These are phyloP conservation scores for Emericellopsis cladophorae DNA, from an alignment of 2,329 filamentous ascomycete species.

Conservation along the genomic window DNA sequence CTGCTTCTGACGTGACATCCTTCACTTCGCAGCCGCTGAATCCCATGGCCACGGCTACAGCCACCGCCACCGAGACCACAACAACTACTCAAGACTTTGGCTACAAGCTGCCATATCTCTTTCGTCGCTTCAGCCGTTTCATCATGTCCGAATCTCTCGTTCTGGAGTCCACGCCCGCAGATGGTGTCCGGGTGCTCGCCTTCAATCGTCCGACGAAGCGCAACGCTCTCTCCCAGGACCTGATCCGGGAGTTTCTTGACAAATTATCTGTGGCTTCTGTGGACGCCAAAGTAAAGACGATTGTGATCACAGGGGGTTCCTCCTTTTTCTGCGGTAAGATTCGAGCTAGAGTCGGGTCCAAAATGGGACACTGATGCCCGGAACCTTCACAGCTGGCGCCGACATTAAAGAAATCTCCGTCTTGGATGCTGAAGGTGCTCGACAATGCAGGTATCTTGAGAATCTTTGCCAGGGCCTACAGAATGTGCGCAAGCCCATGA, in stretches of 20 bases:
- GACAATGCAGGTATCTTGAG: conserved; percentile 21
- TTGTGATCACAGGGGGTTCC: conserved; percentile 22
- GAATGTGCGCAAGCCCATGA: conserved; percentile 27
- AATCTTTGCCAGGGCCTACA: conserved; percentile 24
- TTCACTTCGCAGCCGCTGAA: too few species aligned
- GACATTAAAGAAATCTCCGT: conserved; percentile 8
- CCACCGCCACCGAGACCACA: too few species aligned
- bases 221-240: conserved; percentile 41
- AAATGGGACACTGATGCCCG: too few species aligned
- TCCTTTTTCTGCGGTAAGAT: conserved; percentile 16
- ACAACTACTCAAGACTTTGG: too few species aligned
- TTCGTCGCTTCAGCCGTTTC: too few species aligned
- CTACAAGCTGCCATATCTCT: too few species aligned
- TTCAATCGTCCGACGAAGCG: conserved; percentile 42
- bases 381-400: conserved; percentile 4
- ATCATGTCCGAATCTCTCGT: conserved; percentile 5
- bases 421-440: conserved; percentile 10
- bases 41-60: too few species aligned
- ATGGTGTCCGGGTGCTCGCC: conserved; percentile 31
- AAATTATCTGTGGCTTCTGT: conserved; percentile 10
- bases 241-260: conserved; percentile 31
- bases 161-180: conserved; percentile 10
- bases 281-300: conserved; percentile 15
- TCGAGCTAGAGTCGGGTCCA: too few species aligned
- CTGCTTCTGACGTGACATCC: too few species aligned